A percentile compares a stretch with the other conserved stretches of the same genome.
Conservation (phyloP, 345 rosid species). For the Bruguiera parviflora region DNA sequence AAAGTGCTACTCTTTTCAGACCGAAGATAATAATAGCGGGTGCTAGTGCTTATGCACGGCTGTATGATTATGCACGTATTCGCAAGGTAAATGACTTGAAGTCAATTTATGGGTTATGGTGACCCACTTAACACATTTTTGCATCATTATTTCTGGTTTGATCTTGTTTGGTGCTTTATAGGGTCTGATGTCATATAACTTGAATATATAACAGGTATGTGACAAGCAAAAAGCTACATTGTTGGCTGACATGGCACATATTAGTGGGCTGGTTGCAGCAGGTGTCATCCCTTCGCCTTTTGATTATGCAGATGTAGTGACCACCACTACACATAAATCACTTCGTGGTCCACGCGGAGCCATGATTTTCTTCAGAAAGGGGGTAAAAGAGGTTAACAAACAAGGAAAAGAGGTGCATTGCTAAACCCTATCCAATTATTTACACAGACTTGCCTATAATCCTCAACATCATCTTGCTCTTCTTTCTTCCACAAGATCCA, state of each 20-base stretch:
- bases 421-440: too few species aligned
- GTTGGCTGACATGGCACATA: conserved; percentile 99
- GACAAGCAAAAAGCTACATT: conserved; percentile 91
- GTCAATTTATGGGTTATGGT: background rate
- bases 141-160: conserved; percentile 5
- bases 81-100: conserved; percentile 57
- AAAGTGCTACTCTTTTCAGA: conserved; percentile 89
- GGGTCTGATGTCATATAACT: conserved; percentile 8
- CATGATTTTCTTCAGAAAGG: conserved; percentile 97
- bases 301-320: conserved; percentile 93
- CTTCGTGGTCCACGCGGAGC: conserved; percentile 99
- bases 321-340: conserved; percentile 98
- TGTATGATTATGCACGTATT: conserved; percentile 86
- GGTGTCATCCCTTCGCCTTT: conserved; percentile 98
- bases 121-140: background rate
- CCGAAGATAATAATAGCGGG: conserved; percentile 97
- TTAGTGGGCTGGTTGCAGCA: conserved; percentile 95
- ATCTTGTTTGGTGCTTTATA: conserved; percentile 8
- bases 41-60: conserved; percentile 94
- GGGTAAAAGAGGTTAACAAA: conserved; percentile 83
- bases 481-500: background rate
- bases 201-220: conserved; percentile 56
- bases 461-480: conserved; percentile 1
- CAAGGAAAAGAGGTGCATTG: conserved; percentile 79
- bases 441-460: background rate